A percentile compares a stretch with the other conserved stretches of the same genome.
phyloP scores from a whole-genome alignment of 1,284 basidiomycete species.

The Trichosporon sp. region DNA sequence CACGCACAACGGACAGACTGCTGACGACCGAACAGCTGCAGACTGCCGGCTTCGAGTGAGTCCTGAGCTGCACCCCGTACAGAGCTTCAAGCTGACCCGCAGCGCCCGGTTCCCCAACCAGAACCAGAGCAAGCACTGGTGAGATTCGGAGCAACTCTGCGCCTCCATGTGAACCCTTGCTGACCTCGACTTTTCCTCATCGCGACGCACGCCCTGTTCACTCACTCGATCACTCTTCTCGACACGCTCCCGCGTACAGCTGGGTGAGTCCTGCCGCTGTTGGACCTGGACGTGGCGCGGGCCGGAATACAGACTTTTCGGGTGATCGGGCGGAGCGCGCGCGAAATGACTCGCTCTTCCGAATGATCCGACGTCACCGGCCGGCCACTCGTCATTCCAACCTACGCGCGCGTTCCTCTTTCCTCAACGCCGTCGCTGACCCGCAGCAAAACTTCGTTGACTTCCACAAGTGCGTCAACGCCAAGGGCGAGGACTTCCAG shows the following conservation, averaged over 20 bases:
- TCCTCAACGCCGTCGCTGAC: background rate
- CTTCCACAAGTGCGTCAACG: conserved; percentile 95
- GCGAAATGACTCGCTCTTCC: background rate
- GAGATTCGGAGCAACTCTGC: conserved; percentile 27
- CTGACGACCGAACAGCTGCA: conserved; percentile 39
- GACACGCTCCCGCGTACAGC: background rate
- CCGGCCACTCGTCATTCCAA: background rate
- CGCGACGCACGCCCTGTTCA: background rate
- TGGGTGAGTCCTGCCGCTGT: background rate
- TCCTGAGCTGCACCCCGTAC: background rate
- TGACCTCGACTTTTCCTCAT: background rate
- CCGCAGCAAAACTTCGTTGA: conserved; percentile 93
- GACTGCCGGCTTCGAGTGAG: conserved; percentile 52
- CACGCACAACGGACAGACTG: background rate
- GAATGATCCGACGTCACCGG: background rate
- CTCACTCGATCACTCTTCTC: background rate
- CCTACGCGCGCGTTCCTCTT: background rate
- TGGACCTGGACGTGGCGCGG: background rate
- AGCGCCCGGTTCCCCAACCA: conserved; percentile 90
- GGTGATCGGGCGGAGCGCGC: background rate
- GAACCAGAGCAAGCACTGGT: conserved; percentile 95
- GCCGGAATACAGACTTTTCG: background rate
- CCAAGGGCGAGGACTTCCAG: conserved; percentile 95
- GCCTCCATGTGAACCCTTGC: background rate
- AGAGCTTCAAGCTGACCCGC: conserved; percentile 1